Conservation (phyloP, 495 filamentous ascomycete species). For the Oidiodendron maius region DNA sequence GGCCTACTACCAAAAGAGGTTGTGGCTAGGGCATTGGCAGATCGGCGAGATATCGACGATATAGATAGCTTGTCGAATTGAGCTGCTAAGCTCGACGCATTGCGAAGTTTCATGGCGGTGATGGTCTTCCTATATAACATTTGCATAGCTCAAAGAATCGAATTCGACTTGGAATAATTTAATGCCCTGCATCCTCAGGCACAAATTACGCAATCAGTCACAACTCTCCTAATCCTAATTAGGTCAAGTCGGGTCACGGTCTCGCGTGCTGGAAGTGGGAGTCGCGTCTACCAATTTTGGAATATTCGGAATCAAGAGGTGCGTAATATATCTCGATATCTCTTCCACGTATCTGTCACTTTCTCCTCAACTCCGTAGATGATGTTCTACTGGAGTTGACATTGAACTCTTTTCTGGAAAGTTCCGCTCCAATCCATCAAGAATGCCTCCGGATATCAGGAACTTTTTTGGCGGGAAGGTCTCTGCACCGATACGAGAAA, state of each 20-base stretch:
- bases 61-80: slow-evolving; percentile 21
- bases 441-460: slow-evolving; percentile 73
- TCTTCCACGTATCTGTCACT: too few relatives aligned
- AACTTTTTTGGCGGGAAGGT: slow-evolving; percentile 69
- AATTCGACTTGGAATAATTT: too few relatives aligned
- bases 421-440: not conserved
- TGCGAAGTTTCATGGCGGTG: slow-evolving; percentile 18
- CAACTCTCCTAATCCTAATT: too few relatives aligned
- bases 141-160: too few relatives aligned
- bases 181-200: slow-evolving; percentile 2
- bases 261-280: slow-evolving; percentile 61
- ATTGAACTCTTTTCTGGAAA: not conserved
- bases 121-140: not conserved
- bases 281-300: slow-evolving; percentile 70
- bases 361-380: not conserved
- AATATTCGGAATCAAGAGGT: too few relatives aligned
- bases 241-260: slow-evolving; percentile 37
- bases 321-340: too few relatives aligned
- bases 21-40: not conserved
- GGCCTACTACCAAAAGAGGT: not conserved
- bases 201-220: not conserved
- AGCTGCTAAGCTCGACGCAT: slow-evolving; percentile 17
- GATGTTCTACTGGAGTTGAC: not conserved
- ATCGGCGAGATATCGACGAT: slow-evolving; percentile 10
- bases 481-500: slow-evolving; percentile 38